These are phyloP conservation scores for Drechslerella coelobrocha DNA, from an alignment of 2,329 filamentous ascomycete species.

Conservation along the genomic window DNA sequence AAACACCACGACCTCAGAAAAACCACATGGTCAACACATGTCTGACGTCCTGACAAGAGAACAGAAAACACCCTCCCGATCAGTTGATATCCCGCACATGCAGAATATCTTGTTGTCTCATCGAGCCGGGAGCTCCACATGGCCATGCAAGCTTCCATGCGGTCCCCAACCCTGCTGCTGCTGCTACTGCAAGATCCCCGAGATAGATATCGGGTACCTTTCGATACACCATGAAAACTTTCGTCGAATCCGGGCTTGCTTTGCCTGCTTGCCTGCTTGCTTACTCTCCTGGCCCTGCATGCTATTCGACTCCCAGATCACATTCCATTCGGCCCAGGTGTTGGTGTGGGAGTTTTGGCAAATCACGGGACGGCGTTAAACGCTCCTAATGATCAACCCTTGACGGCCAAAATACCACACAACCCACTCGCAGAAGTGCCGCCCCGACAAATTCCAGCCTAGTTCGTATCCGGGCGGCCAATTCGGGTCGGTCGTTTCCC, in stretches of 20 bases:
- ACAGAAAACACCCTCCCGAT: neutral
- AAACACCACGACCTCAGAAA: slow-evolving; percentile 9
- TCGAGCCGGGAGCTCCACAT: slow-evolving; percentile 14
- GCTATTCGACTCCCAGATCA: neutral
- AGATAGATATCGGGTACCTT: slow-evolving; percentile 43
- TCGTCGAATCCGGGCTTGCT: neutral
- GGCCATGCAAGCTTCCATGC: slow-evolving; percentile 11
- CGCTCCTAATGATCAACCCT: slow-evolving; percentile 43
- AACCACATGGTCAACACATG: slow-evolving; percentile 49
- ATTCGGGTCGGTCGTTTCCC: neutral
- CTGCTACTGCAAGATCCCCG: slow-evolving; percentile 50
- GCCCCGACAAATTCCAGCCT: neutral
- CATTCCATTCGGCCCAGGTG: neutral
- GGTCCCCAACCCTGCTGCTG: too few relatives aligned
- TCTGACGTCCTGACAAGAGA: too few relatives aligned
- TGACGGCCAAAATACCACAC: slow-evolving; percentile 50
- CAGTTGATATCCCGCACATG: slow-evolving; percentile 3
- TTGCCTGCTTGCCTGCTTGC: neutral
- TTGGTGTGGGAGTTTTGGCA: slow-evolving; percentile 48
- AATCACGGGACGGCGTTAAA: slow-evolving; percentile 51
- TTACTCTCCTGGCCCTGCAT: neutral
- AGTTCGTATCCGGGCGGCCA: neutral
- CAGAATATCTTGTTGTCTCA: slow-evolving; percentile 23
- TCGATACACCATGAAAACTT: slow-evolving; percentile 21
- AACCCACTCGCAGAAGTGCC: slow-evolving; percentile 36